Evolutionary conservation across 257 asterid species (phyloP).

Genomic region (Solanum megistacrolobum): DNA sequence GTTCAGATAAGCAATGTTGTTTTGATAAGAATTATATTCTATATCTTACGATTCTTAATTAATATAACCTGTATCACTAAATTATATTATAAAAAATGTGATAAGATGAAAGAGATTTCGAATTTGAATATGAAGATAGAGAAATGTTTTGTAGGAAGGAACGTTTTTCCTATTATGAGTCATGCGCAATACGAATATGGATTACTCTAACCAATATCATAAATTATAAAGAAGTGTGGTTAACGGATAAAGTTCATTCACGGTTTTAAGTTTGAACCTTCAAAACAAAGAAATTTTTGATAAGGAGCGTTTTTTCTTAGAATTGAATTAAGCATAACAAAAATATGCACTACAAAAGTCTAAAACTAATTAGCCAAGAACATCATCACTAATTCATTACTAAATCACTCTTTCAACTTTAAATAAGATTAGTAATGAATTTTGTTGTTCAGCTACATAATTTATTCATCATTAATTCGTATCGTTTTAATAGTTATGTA

Average conservation of each 20-base stretch:
- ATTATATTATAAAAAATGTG: background rate
- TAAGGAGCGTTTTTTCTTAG: background rate
- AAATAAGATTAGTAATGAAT: background rate
- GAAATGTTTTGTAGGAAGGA: background rate
- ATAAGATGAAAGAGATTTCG: rapidly evolving
- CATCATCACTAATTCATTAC: background rate
- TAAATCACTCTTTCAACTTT: background rate
- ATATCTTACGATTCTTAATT: background rate
- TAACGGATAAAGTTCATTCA: rapidly evolving
- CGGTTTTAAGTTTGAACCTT: rapidly evolving
- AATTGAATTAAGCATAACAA: too few relatives aligned
- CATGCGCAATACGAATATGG: rapidly evolving
- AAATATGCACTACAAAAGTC: background rate
- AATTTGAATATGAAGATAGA: background rate
- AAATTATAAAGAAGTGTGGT: too few relatives aligned
- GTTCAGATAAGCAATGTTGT: rapidly evolving
- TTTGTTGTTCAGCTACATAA: background rate
- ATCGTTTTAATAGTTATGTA: rapidly evolving
- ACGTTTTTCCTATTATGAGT: background rate
- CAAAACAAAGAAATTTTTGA: rapidly evolving
- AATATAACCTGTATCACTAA: rapidly evolving
- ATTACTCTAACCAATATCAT: background rate
- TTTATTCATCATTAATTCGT: background rate
- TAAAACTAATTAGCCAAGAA: background rate
- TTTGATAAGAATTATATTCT: rapidly evolving